These are phyloP conservation scores for Bombardia bombarda DNA, from an alignment of 495 filamentous ascomycete genomes.

Conservation along the genomic window DNA sequence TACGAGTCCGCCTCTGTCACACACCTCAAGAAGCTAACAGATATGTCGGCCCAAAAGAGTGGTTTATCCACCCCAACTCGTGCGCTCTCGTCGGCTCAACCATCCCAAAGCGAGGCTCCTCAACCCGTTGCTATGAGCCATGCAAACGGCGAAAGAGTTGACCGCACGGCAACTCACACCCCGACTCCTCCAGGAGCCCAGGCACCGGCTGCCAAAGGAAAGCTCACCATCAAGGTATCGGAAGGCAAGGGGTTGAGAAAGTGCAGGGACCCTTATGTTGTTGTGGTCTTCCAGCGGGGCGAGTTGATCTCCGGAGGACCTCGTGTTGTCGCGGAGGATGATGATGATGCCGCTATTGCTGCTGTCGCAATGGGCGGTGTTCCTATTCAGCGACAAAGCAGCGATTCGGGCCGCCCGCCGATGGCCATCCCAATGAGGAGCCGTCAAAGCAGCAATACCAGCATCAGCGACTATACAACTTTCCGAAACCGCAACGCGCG, in stretches of 20 bases:
- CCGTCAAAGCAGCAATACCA: constrained; percentile 90
- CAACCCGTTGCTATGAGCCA: no score
- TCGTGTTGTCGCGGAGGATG: constrained; percentile 40
- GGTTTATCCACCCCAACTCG: constrained; percentile 82
- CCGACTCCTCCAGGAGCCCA: constrained; percentile 43
- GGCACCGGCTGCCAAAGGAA: constrained; percentile 75
- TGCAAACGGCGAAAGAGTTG: constrained; percentile 21
- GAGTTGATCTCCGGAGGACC: constrained; percentile 90
- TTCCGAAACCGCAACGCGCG: constrained; percentile 48
- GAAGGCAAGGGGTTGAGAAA: constrained; percentile 76
- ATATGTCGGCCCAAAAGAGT: constrained; percentile 72
- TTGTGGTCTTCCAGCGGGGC: constrained; percentile 93
- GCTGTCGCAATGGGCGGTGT: constrained; percentile 44
- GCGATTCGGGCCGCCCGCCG: constrained; percentile 59
- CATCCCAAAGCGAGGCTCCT: constrained; percentile 31
- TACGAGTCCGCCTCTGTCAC: constrained; percentile 51
- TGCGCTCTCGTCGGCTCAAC: constrained; percentile 55
- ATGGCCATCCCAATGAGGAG: constrained; percentile 97
- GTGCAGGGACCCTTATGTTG: constrained; percentile 84
- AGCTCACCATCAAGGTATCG: constrained; percentile 78
- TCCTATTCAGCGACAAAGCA: constrained; percentile 57
- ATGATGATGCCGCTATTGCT: constrained; percentile 36
- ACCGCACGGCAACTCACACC: constrained; percentile 33
- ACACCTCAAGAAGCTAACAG: constrained; percentile 82
- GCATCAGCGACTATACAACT: constrained; percentile 60